These are phyloP conservation scores for Aegle marmelos DNA, from an alignment of 345 rosid species.

Conservation along the genomic window DNA sequence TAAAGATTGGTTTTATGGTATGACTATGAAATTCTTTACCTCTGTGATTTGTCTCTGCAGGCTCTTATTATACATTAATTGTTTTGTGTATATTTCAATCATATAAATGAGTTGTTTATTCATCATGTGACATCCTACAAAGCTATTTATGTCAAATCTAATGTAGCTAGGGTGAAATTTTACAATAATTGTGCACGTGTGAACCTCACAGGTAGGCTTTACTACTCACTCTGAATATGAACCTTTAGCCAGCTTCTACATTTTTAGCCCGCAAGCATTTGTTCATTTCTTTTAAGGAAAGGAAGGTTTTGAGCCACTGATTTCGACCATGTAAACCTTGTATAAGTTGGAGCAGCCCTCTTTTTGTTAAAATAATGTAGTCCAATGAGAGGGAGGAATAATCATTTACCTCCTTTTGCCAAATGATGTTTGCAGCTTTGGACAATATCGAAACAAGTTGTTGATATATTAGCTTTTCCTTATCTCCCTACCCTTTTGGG, in stretches of 20 bases:
- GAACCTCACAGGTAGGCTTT: not conserved
- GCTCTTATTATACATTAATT: not conserved
- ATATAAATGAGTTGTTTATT: constrained; percentile 6
- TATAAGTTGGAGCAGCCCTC: constrained; percentile 7
- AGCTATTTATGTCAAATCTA: not conserved
- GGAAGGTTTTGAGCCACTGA: constrained; percentile 1
- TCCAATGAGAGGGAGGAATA: constrained; percentile 18
- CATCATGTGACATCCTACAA: constrained; percentile 1
- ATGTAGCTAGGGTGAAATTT: not conserved
- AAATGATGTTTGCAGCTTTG: constrained; percentile 21
- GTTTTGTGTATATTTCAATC: constrained; percentile 32
- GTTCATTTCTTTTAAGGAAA: constrained; percentile 5
- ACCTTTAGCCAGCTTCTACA: not conserved
- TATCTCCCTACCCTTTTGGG: not conserved
- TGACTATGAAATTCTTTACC: constrained; percentile 7
- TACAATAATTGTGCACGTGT: not conserved
- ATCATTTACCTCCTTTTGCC: constrained; percentile 7
- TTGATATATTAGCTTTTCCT: constrained; percentile 15
- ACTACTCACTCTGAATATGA: not conserved
- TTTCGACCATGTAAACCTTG: constrained; percentile 14
- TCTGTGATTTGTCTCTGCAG: not conserved
- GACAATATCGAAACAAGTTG: constrained; percentile 3
- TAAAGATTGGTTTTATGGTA: constrained; percentile 28
- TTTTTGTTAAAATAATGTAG: constrained; percentile 1
- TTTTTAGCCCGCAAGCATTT: constrained; percentile 4